Evolutionary conservation across 306 rosid species (phyloP).

Genomic region (Erythrophleum fordii): DNA sequence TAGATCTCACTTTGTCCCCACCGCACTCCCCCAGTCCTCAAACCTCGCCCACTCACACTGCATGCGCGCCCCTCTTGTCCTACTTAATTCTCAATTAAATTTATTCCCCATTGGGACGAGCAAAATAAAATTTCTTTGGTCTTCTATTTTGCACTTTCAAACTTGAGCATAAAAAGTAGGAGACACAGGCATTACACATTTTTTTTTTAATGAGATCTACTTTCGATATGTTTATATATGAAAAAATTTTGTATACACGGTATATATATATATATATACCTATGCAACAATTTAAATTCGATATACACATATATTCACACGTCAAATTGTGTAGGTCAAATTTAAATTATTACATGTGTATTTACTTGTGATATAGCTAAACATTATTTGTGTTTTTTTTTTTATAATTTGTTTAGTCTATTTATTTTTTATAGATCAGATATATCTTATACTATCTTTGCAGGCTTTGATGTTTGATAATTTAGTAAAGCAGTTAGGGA

Average conservation of each 20-base stretch:
- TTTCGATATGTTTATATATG: too few species aligned
- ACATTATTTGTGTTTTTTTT: not conserved
- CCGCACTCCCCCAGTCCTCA: conserved; percentile 30
- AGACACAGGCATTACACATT: not conserved
- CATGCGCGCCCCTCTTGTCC: conserved; percentile 29
- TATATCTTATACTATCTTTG: not conserved
- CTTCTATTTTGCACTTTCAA: not conserved
- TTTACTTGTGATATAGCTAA: not conserved
- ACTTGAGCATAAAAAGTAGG: not conserved
- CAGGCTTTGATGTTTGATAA: not conserved
- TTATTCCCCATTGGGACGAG: not conserved
- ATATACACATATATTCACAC: not conserved
- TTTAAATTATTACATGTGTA: too few species aligned
- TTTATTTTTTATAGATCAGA: not conserved
- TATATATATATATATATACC: not conserved
- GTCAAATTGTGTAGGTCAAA: not conserved
- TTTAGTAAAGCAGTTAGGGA: not conserved
- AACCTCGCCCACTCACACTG: conserved; percentile 39
- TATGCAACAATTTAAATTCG: not conserved
- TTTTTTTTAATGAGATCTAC: not conserved
- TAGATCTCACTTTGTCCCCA: conserved; percentile 61
- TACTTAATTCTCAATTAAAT: conserved; percentile 21
- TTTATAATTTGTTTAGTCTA: not conserved
- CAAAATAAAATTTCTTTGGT: not conserved
- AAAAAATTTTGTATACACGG: too few species aligned